These are phyloP conservation scores for Globisporangium echinulatum DNA, from an alignment of 352 stramenopile species.

Conservation along the genomic window DNA sequence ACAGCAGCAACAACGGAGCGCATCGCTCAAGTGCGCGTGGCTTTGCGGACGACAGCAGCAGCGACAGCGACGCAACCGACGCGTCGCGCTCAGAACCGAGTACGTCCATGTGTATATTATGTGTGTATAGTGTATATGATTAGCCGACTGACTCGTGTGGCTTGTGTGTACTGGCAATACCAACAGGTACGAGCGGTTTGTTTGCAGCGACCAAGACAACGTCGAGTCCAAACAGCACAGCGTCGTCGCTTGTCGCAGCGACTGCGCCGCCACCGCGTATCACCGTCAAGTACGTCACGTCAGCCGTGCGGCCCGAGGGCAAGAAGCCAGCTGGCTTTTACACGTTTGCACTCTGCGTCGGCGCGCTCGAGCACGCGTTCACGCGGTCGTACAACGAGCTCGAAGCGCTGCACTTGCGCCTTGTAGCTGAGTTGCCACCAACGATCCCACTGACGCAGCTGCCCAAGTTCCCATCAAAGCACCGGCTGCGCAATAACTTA, in stretches of 20 bases:
- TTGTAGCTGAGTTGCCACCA: slow-evolving; percentile 23
- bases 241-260: not conserved
- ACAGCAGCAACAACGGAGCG: slow-evolving; percentile 7
- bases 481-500: slow-evolving; percentile 65
- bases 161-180: too few relatives aligned
- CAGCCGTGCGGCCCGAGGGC: slow-evolving; percentile 43
- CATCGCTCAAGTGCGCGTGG: not conserved
- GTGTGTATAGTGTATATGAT: too few relatives aligned
- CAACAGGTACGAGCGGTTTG: not conserved
- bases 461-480: slow-evolving; percentile 78
- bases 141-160: too few relatives aligned
- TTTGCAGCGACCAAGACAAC: slow-evolving; percentile 1
- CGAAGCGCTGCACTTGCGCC: slow-evolving; percentile 54
- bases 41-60: slow-evolving; percentile 16
- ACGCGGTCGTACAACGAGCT: slow-evolving; percentile 66
- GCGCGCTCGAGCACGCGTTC: slow-evolving; percentile 40
- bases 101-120: not conserved
- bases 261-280: slow-evolving; percentile 7
- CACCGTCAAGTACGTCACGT: slow-evolving; percentile 47
- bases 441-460: slow-evolving; percentile 14
- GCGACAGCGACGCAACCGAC: slow-evolving; percentile 10
- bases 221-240: slow-evolving; percentile 7
- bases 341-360: slow-evolving; percentile 49
- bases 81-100: slow-evolving; percentile 10
- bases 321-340: slow-evolving; percentile 66